These are phyloP conservation scores for Pichia californica DNA, from an alignment of 805 yeast genomes.

Conservation along the genomic window DNA sequence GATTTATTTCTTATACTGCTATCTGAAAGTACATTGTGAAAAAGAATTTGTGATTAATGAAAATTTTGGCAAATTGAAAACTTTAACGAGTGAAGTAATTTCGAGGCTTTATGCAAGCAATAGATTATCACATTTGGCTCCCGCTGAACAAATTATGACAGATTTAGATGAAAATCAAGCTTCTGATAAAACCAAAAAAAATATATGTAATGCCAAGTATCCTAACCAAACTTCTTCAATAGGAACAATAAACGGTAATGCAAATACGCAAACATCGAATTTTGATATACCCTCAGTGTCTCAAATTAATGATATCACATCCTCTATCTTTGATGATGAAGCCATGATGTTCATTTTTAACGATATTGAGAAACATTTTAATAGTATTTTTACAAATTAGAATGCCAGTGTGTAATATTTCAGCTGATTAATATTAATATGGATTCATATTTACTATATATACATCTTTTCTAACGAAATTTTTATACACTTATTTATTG, in stretches of 20 bases:
- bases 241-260: no score
- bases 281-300: not conserved
- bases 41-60: not conserved
- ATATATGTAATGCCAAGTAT: no score
- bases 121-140: not conserved
- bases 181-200: not conserved
- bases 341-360: not conserved
- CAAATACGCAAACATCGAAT: no score
- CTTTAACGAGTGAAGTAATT: not conserved
- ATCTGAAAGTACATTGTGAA: not conserved
- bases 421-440: no score
- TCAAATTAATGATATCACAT: not conserved
- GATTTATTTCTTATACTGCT: conserved; percentile 6
- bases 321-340: conserved; percentile 1
- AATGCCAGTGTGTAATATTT: no score
- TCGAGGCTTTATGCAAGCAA: not conserved
- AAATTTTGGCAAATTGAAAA: conserved; percentile 3
- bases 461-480: not conserved
- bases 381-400: no score
- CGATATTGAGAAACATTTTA: not conserved
- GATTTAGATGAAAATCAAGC: not conserved
- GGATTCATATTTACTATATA: not conserved
- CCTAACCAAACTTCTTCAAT: no score
- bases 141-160: not conserved
- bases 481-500: no score